Evolutionary conservation across 2,329 filamentous ascomycete genomes (phyloP).

Genomic region (Colletotrichum eremochloae): DNA sequence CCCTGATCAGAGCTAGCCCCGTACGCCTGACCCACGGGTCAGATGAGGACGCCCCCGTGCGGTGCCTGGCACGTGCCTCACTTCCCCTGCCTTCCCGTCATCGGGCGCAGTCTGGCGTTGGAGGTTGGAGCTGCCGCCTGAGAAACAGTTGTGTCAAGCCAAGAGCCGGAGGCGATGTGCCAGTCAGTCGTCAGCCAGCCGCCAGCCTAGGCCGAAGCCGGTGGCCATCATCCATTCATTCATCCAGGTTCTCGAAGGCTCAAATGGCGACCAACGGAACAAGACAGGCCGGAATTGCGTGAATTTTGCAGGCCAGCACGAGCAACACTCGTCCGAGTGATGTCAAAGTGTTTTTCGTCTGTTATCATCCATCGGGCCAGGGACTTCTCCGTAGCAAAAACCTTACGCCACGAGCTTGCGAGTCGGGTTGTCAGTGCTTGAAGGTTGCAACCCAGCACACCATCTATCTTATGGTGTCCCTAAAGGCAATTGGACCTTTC

Average conservation of each 20-base stretch:
- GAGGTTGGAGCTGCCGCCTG: slow-evolving; percentile 27
- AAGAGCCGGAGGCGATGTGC: not conserved
- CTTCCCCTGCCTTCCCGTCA: slow-evolving; percentile 37
- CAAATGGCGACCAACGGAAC: not conserved
- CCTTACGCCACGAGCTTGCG: slow-evolving; percentile 32
- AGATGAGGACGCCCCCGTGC: slow-evolving; percentile 36
- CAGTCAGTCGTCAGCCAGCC: not conserved
- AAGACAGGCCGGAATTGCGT: not conserved
- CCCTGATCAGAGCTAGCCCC: slow-evolving; percentile 39
- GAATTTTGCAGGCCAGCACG: not conserved
- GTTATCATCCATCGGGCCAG: slow-evolving; percentile 6
- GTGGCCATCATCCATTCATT: slow-evolving; percentile 5
- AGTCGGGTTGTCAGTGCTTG: slow-evolving; percentile 34
- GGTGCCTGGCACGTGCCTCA: slow-evolving; percentile 41
- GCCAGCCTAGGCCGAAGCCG: slow-evolving; percentile 5
- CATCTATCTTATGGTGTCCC: slow-evolving; percentile 8
- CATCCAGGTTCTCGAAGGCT: slow-evolving; percentile 20
- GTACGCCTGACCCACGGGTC: slow-evolving; percentile 40
- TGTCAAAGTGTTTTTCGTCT: slow-evolving; percentile 5
- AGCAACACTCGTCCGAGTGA: slow-evolving; percentile 10
- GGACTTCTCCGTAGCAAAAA: slow-evolving; percentile 24
- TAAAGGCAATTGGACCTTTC: slow-evolving; percentile 23
- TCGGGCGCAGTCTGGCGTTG: slow-evolving; percentile 25
- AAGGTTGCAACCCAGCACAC: slow-evolving; percentile 27
- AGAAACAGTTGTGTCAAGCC: slow-evolving; percentile 7